Base-by-base conservation (phyloP, 2,329 filamentous ascomycete genomes). In the Curvularia lunata region DNA sequence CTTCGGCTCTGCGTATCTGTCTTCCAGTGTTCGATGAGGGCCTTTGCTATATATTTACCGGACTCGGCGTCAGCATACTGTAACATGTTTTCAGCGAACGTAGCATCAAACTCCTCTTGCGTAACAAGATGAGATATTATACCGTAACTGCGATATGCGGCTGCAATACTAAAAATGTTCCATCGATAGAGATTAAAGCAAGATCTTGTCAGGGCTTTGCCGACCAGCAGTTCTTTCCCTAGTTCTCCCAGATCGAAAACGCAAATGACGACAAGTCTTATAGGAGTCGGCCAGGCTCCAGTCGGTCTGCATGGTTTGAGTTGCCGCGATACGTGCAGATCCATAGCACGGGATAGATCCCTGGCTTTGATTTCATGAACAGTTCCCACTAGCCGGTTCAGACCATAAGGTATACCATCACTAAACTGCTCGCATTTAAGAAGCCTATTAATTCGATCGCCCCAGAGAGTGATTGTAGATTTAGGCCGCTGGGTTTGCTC, bases 1-100 rank as follows among this genome's bases (percentile, higher is more conserved):
- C 3, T 30, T 30, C 18, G 30, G 10, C 43, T 21, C 5, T 30
- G 4, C n/a, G 3, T 4, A 32, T 32, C 18, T 18, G 18, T 27
- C n/a, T 13, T 21, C 27, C 27, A 46, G 9, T 5, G n/a, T 4
- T 32, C 1, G 16, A 30, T 21, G 4, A 32, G n/a, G 8, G 19
- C 5, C n/a, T 13, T 46, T 46, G 27, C n/a, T 18, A 9, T 4
- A 13, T 32, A 1, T 21, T 32, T 13, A n/a, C n/a, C 10, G 16
- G 30, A 3, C 8, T 21, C 3, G 27, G 1, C 1, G 10, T 10
- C 9, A 46, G 18, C n/a, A 32, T 0, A 1, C 7, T 0, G 1
- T 9, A 46, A 19, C 43, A 32, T 30, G 4, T 30, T 10, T 13
- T 6, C 7, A 16, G 43, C 43, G 19, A 19, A 18, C 27, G 2